Conservation (phyloP, 2,329 filamentous ascomycete species). For the Proliferodiscus dingleyae region DNA sequence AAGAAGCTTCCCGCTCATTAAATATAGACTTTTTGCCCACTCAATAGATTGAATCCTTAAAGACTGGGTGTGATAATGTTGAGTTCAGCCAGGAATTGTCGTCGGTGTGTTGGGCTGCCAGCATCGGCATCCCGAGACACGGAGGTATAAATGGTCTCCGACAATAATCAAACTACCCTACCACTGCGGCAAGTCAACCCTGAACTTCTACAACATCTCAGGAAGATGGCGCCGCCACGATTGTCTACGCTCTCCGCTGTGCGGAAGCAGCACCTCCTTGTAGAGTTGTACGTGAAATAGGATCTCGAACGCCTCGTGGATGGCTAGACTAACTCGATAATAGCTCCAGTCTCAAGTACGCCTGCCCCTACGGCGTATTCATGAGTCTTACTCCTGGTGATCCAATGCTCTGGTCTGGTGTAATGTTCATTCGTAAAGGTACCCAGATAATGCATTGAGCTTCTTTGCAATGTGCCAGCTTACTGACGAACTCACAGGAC, state of each 20-base stretch:
- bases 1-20: too few species aligned
- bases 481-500: conserved; percentile 50
- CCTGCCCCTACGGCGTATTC: conserved; percentile 81
- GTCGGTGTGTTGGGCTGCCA: neutral
- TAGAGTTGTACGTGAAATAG: conserved; percentile 28
- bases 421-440: conserved; percentile 89
- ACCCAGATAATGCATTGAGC: conserved; percentile 18
- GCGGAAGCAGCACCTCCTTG: conserved; percentile 30
- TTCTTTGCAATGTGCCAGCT: too few species aligned
- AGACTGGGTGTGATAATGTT: neutral
- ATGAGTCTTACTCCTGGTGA: conserved; percentile 79
- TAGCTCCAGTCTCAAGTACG: conserved; percentile 75
- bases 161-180: neutral
- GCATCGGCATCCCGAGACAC: neutral
- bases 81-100: neutral
- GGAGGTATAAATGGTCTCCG: neutral
- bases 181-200: neutral
- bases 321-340: neutral
- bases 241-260: conserved; percentile 26
- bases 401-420: conserved; percentile 79
- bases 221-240: conserved; percentile 21
- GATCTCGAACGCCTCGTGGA: neutral
- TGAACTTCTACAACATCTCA: neutral
- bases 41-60: neutral
- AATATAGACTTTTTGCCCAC: neutral